Evolutionary conservation across 2,329 filamentous ascomycete genomes (phyloP).

Genomic region (Colletotrichum brevisporum): DNA sequence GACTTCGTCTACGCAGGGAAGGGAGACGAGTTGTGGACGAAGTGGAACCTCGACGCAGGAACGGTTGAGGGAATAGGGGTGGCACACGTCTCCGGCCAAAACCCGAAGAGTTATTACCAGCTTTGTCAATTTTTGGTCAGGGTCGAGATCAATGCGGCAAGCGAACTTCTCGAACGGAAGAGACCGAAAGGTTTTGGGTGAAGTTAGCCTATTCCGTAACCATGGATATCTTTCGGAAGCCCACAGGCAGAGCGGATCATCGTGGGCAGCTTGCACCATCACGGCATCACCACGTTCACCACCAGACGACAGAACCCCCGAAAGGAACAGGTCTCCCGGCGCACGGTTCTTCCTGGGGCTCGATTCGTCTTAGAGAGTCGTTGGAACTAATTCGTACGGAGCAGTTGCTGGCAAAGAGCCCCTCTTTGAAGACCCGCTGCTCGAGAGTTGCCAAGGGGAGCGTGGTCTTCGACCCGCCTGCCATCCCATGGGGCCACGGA

Average conservation of each 20-base stretch:
- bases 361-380: constrained; percentile 3
- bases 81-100: constrained; percentile 8
- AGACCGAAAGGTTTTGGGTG: not conserved
- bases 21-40: not conserved
- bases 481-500: constrained; percentile 1
- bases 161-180: not conserved
- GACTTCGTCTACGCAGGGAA: constrained; percentile 3
- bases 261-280: not conserved
- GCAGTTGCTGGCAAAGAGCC: not conserved
- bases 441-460: not conserved
- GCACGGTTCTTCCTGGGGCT: constrained; percentile 22
- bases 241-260: constrained; percentile 4
- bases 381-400: constrained; percentile 20
- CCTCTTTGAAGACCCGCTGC: constrained; percentile 10
- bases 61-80: constrained; percentile 19
- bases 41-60: constrained; percentile 6
- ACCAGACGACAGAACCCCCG: not conserved
- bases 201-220: not conserved
- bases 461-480: constrained; percentile 4
- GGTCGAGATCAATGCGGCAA: constrained; percentile 2
- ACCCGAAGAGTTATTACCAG: not conserved
- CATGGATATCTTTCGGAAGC: not conserved
- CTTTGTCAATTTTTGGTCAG: constrained; percentile 23
- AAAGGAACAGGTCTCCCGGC: not conserved
- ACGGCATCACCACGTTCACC: not conserved